A percentile compares a stretch with the other conserved stretches of the same genome.
Conservation (phyloP, 805 yeast species). For the Wickerhamia fluorescens region DNA sequence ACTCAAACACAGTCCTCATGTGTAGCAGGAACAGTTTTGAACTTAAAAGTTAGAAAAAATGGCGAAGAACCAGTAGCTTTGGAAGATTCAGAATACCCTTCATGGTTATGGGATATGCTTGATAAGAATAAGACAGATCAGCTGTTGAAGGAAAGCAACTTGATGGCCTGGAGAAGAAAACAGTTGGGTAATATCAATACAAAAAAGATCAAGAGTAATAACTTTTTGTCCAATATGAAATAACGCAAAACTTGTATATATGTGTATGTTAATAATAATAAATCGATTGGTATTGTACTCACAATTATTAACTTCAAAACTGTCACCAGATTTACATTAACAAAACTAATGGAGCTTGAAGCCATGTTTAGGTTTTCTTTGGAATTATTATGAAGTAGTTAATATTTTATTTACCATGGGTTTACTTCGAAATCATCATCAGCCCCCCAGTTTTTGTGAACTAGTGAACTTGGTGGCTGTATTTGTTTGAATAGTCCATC, state of each 20-base stretch:
- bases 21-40: constrained; percentile 64
- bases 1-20: constrained; percentile 41
- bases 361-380: no score
- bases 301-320: no score
- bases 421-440: constrained; percentile 49
- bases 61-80: constrained; percentile 88
- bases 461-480: constrained; percentile 42
- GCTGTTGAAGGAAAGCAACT: constrained; percentile 52
- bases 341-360: no score
- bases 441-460: constrained; percentile 41
- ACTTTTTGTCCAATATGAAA: constrained; percentile 60
- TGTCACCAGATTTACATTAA: no score
- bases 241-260: no score
- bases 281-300: no score
- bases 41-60: constrained; percentile 64
- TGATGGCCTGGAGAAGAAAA: constrained; percentile 58
- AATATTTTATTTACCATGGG: constrained; percentile 54
- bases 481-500: constrained; percentile 45
- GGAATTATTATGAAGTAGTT: no score
- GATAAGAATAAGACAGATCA: constrained; percentile 58
- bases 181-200: constrained; percentile 64
- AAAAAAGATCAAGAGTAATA: constrained; percentile 64
- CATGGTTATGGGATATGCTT: constrained; percentile 85
- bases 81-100: constrained; percentile 86
- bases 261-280: no score